Conservation (phyloP, 305 asterid species). For the Rubia peregrina region DNA sequence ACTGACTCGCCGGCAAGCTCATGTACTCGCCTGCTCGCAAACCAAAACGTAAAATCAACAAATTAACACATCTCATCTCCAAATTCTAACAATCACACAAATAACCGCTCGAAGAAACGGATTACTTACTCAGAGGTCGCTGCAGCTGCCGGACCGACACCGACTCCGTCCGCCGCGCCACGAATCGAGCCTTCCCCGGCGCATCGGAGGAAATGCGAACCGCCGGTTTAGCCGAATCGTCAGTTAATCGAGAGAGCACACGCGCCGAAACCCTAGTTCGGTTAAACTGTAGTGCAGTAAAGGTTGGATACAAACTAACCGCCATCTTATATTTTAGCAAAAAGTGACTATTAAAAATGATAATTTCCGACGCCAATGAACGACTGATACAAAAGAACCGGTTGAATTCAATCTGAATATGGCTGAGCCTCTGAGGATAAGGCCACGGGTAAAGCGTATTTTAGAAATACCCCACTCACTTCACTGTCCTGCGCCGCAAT, state of each 20-base stretch:
- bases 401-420: constrained; percentile 5
- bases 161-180: constrained; percentile 58
- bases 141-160: constrained; percentile 60
- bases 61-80: background rate
- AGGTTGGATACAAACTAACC: constrained; percentile 17
- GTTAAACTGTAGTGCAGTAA: constrained; percentile 2
- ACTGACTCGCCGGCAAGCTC: constrained; percentile 98
- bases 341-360: background rate
- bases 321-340: constrained; percentile 13
- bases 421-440: constrained; percentile 12
- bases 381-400: background rate
- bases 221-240: constrained; percentile 39
- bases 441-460: constrained; percentile 9
- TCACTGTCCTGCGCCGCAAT: background rate
- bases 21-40: constrained; percentile 57
- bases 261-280: constrained; percentile 19
- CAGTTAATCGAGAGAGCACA: constrained; percentile 28
- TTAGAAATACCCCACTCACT: background rate
- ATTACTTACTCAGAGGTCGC: constrained; percentile 54
- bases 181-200: constrained; percentile 63
- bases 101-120: background rate
- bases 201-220: constrained; percentile 58
- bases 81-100: background rate
- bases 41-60: background rate
- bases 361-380: background rate